Percentiles rank a stretch among this genome's conserved stretches.
phyloP scores from a whole-genome alignment of 257 asterid genomes.

The Solanum piurae region DNA sequence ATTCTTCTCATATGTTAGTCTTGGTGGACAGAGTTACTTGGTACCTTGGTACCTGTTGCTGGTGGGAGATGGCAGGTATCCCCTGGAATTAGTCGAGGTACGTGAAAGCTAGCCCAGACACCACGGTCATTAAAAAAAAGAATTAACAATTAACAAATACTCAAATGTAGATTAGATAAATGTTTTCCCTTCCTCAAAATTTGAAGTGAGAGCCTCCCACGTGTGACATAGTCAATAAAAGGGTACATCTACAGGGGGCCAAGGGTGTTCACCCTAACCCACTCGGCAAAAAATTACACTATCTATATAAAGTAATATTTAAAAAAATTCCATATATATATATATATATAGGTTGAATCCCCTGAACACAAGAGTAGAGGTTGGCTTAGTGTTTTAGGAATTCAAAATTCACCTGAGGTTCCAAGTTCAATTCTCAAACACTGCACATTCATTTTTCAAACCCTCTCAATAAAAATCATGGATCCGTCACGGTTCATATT shows the following conservation, averaged over 20 bases:
- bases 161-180: neutral
- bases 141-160: neutral
- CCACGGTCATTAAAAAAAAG: neutral
- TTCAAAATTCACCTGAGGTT: neutral
- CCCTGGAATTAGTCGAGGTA: neutral
- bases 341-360: neutral
- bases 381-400: neutral
- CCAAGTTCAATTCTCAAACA: neutral
- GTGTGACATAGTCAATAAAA: neutral
- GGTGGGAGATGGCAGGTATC: neutral
- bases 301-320: neutral
- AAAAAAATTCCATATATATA: too few relatives aligned
- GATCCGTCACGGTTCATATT: neutral
- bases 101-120: neutral
- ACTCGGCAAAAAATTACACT: neutral
- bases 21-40: neutral
- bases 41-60: neutral
- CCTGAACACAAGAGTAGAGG: neutral
- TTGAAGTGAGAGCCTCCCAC: neutral
- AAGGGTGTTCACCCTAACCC: neutral
- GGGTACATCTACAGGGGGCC: neutral
- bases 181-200: neutral
- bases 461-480: neutral
- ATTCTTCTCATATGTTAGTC: neutral
- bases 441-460: neutral